Conservation (phyloP, 164 flowering plant genomes). For the Liriodendron chinense region DNA sequence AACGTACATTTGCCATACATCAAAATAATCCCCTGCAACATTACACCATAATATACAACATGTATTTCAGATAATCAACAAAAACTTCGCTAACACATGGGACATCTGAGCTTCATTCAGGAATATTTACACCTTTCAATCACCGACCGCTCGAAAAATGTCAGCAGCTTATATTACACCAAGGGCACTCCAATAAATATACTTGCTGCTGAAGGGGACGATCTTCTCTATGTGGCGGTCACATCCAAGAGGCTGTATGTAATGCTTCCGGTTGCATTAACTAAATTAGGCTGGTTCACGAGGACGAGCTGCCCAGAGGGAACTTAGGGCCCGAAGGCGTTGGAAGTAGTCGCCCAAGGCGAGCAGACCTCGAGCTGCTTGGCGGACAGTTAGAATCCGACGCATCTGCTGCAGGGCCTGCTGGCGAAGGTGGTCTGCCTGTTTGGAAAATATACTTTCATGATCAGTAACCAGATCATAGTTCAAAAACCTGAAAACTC, state of each 20-base stretch:
- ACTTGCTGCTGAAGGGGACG: neutral
- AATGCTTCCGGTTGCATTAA: neutral
- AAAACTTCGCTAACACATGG: neutral
- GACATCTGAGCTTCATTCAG: conserved; percentile 3
- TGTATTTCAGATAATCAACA: neutral
- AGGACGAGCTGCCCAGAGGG: conserved; percentile 72
- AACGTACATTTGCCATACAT: neutral
- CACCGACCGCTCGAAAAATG: conserved; percentile 9
- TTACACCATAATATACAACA: conserved; percentile 16
- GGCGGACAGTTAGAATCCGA: conserved; percentile 61
- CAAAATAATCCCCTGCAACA: neutral
- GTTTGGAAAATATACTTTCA: conserved; percentile 8
- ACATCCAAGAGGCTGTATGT: conserved; percentile 1
- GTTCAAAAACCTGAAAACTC: too few species aligned
- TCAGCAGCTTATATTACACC: conserved; percentile 8
- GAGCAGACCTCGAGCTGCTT: conserved; percentile 75
- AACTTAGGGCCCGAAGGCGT: conserved; percentile 72
- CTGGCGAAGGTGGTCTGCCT: conserved; percentile 88
- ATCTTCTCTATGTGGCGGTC: conserved; percentile 2
- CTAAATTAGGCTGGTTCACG: conserved; percentile 45
- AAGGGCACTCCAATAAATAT: neutral
- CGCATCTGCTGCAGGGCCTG: conserved; percentile 67
- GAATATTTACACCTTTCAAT: conserved; percentile 24
- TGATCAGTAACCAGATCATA: neutral
- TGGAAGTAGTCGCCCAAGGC: conserved; percentile 83